Percentiles rank a stretch among this genome's conserved stretches.
Conservation (phyloP, 805 yeast species). For the Metschnikowia aberdeeniae region DNA sequence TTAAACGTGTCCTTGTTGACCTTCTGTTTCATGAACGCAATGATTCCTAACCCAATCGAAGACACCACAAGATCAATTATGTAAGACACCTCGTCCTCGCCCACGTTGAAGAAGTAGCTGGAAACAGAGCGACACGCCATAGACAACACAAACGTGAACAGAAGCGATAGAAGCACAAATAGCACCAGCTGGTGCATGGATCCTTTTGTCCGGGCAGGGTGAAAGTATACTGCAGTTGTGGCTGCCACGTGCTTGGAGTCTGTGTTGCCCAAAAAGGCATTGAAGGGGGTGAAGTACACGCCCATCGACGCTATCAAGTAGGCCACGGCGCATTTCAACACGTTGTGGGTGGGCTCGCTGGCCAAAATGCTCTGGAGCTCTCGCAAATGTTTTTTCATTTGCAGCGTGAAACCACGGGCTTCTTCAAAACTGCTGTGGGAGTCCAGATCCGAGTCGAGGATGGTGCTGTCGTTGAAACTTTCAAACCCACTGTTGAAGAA, state of each 20-base stretch:
- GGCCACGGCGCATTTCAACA: slow-evolving; percentile 67
- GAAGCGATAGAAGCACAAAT: slow-evolving; percentile 53
- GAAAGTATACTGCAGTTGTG: slow-evolving; percentile 81
- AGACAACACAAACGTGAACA: slow-evolving; percentile 52
- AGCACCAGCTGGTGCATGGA: slow-evolving; percentile 72
- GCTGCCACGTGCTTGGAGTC: slow-evolving; percentile 81
- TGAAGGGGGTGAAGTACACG: slow-evolving; percentile 54
- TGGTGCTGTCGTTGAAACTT: slow-evolving; percentile 18
- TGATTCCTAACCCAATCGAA: slow-evolving; percentile 55
- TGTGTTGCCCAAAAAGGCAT: slow-evolving; percentile 52
- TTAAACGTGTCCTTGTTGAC: slow-evolving; percentile 67
- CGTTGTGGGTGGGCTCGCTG: slow-evolving; percentile 23
- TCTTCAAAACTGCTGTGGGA: neutral
- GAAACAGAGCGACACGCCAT: slow-evolving; percentile 50
- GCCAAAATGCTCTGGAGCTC: neutral
- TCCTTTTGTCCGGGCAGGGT: slow-evolving; percentile 75
- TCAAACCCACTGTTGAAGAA: slow-evolving; percentile 24
- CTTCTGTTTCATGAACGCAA: slow-evolving; percentile 67
- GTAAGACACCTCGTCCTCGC: slow-evolving; percentile 47
- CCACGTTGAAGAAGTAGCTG: slow-evolving; percentile 40
- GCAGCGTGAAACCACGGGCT: neutral
- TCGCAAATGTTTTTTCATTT: neutral
- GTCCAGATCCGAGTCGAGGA: slow-evolving; percentile 15
- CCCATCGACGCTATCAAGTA: slow-evolving; percentile 70
- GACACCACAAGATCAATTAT: slow-evolving; percentile 50